Evolutionary conservation across 2,329 filamentous ascomycete species (phyloP).

Genomic region (Fusarium mexicanum): DNA sequence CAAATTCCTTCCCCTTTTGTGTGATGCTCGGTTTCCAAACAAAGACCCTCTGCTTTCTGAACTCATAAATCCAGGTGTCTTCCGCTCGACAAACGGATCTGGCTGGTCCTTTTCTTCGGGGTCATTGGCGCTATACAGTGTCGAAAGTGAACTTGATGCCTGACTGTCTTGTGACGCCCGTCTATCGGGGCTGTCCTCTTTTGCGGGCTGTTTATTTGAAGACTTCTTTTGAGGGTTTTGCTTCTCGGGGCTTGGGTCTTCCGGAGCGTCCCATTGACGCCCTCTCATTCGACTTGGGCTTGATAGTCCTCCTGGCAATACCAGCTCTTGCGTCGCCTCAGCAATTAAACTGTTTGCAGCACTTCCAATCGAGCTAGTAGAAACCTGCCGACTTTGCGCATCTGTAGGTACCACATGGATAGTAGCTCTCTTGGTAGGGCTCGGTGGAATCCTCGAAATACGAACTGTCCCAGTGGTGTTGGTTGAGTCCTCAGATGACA

Average conservation of each 20-base stretch:
- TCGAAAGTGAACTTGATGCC: conserved; percentile 64
- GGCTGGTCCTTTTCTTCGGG: conserved; percentile 49
- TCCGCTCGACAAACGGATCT: conserved; percentile 48
- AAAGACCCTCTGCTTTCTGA: conserved; percentile 23
- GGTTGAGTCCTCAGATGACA: conserved; percentile 34
- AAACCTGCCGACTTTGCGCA: conserved; percentile 40
- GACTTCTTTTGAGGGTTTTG: conserved; percentile 1
- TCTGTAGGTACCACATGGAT: conserved; percentile 29
- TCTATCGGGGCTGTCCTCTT: conserved; percentile 34
- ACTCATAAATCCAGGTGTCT: background rate
- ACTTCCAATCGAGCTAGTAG: conserved; percentile 48
- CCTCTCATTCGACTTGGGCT: conserved; percentile 56
- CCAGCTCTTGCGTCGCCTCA: conserved; percentile 48
- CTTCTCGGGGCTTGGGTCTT: background rate
- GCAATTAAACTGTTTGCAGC: conserved; percentile 55
- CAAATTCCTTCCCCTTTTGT: conserved; percentile 34
- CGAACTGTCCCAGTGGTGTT: conserved; percentile 36
- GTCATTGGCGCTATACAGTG: conserved; percentile 65
- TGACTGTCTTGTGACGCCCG: conserved; percentile 54
- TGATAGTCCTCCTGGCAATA: conserved; percentile 50
- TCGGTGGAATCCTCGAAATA: conserved; percentile 35
- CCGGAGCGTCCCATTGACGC: conserved; percentile 40
- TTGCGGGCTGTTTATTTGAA: background rate
- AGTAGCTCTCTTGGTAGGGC: conserved; percentile 44
- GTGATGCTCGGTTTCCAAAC: conserved; percentile 31